Conservation (phyloP, 2,329 filamentous ascomycete species). For the Epichloe amarillans region DNA sequence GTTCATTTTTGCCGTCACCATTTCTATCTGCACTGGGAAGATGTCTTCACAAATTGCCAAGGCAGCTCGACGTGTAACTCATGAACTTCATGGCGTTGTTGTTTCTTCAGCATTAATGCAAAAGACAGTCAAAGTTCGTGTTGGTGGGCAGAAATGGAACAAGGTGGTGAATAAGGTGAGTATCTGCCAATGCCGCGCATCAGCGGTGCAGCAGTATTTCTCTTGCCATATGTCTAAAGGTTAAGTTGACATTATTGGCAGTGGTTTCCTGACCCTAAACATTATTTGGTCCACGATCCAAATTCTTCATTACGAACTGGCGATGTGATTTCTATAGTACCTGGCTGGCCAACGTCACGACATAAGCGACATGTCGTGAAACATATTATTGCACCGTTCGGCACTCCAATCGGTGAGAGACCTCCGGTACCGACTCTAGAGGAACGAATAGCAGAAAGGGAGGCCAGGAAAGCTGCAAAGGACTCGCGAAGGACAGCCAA, state of each 20-base stretch:
- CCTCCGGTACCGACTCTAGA: constrained; percentile 52
- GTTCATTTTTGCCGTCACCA: not conserved
- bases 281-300: constrained; percentile 67
- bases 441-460: constrained; percentile 42
- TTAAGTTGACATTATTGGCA: constrained; percentile 14
- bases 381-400: constrained; percentile 57
- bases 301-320: constrained; percentile 58
- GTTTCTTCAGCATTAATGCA: constrained; percentile 66
- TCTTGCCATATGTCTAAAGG: not conserved
- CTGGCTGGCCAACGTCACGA: constrained; percentile 51
- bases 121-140: constrained; percentile 66
- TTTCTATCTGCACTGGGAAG: not conserved
- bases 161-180: constrained; percentile 56
- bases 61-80: constrained; percentile 30
- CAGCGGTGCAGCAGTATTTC: not conserved
- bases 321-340: constrained; percentile 59
- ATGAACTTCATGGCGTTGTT: constrained; percentile 53
- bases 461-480: constrained; percentile 43
- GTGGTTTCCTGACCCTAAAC: constrained; percentile 48
- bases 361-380: constrained; percentile 63
- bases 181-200: not conserved
- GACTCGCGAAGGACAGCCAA: constrained; percentile 34
- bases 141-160: constrained; percentile 62
- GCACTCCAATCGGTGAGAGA: constrained; percentile 47
- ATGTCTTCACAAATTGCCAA: constrained; percentile 30